A percentile compares a stretch with the other conserved stretches of the same genome.
These are phyloP conservation scores for Striga hermonthica DNA, from an alignment of 305 asterid species.

Conservation along the genomic window DNA sequence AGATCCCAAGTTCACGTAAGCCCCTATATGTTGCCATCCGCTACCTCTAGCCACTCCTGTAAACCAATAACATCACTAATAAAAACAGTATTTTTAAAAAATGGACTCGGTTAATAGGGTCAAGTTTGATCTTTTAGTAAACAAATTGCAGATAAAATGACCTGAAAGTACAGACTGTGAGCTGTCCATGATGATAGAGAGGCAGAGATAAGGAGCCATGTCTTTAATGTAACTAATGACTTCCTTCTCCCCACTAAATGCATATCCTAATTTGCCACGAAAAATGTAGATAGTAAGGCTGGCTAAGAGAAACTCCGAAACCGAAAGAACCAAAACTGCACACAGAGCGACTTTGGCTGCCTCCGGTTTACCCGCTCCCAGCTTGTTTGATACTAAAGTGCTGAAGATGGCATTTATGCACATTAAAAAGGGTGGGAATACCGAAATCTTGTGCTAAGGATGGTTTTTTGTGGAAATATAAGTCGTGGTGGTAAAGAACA, in stretches of 20 bases:
- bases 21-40: conserved; percentile 69
- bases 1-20: conserved; percentile 54
- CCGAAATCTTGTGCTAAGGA: background rate
- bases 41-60: conserved; percentile 62
- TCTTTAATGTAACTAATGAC: background rate
- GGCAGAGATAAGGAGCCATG: conserved; percentile 15
- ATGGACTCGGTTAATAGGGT: background rate
- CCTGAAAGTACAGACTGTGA: background rate
- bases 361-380: conserved; percentile 13
- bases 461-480: background rate
- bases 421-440: too few relatives aligned
- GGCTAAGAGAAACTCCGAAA: background rate
- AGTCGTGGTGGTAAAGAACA: background rate
- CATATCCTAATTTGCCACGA: conserved; percentile 1
- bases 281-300: background rate
- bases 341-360: background rate
- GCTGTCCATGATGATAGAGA: conserved; percentile 12
- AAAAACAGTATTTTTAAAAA: background rate
- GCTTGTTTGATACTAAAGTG: conserved; percentile 16
- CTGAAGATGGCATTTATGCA: background rate
- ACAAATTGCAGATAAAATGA: background rate
- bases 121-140: background rate
- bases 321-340: conserved; percentile 3
- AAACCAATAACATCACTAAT: background rate
- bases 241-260: background rate